phyloP scores from a whole-genome alignment of 2,329 filamentous ascomycete genomes.

The Cladosporium austrohemisphaericum region DNA sequence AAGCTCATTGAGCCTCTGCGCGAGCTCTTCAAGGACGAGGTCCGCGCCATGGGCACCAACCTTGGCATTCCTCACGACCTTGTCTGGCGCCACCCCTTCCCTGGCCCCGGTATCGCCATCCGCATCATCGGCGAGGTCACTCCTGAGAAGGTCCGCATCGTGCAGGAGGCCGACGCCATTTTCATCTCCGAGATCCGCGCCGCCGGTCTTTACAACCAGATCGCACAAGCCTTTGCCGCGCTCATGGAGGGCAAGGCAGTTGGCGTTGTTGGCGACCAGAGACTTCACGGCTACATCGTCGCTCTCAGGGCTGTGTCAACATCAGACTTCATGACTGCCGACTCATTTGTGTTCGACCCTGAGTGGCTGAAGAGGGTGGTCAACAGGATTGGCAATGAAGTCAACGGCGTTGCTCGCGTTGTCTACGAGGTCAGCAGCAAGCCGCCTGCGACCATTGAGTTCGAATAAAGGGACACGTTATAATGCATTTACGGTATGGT shows the following conservation, averaged over 20 bases:
- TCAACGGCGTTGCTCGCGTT: constrained; percentile 68
- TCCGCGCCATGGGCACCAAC: constrained; percentile 64
- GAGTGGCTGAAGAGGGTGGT: constrained; percentile 63
- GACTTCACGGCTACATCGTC: constrained; percentile 62
- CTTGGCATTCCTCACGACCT: constrained; percentile 70
- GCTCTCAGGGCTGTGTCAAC: constrained; percentile 60
- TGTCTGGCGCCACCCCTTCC: constrained; percentile 75
- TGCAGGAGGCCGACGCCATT: constrained; percentile 71
- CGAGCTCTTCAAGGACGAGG: constrained; percentile 82
- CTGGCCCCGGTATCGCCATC: constrained; percentile 71
- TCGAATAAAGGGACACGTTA: constrained; percentile 56
- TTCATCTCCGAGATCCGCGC: constrained; percentile 72
- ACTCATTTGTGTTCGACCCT: constrained; percentile 63
- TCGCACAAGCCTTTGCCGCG: constrained; percentile 67
- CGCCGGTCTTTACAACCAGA: constrained; percentile 69
- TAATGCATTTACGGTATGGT: constrained; percentile 16
- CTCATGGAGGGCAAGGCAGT: constrained; percentile 63
- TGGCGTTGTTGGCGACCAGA: constrained; percentile 66
- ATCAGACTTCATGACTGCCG: constrained; percentile 71
- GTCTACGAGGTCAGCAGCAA: constrained; percentile 67
- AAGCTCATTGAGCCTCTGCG: constrained; percentile 76
- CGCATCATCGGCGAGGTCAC: constrained; percentile 83
- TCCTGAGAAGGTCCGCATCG: constrained; percentile 72
- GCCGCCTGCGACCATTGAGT: constrained; percentile 69
- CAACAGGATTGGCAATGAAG: constrained; percentile 70